Base-by-base conservation (phyloP, 2,329 filamentous ascomycete genomes). In the Thielaviopsis ethacetica region DNA sequence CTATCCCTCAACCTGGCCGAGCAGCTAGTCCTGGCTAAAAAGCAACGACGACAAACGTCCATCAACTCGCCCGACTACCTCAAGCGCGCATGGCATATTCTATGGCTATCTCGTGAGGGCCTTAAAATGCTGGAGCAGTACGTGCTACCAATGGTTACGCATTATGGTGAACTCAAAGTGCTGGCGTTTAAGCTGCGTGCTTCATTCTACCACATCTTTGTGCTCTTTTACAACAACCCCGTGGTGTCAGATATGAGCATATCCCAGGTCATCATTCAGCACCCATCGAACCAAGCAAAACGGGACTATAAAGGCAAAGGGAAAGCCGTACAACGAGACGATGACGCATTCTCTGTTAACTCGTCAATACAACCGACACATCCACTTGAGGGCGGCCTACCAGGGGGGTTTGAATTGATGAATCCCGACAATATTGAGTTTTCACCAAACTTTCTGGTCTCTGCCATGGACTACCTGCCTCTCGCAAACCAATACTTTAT, bases 141-240 rank as follows among this genome's bases (percentile, higher is more conserved):
- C 68, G 83, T 98, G 53, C 75, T 97, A 21, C 93, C 91, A 50
- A 88, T 85, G 79, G 87, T 88, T 59, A 83, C 78, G 64, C 85
- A 81, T 66, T 88, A 83, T 71, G 82, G 76, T 67, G 91, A 95
- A 69, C 82, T 95, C 60, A 91, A 90, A 67, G 91, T 97, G 52
- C 78, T 98, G 63, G 85, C 88, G 21, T 88, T 89, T 69, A 98
- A 97, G 71, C 78, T 98, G 15, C 84, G 89, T 62, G 93, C 93
- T 17, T 95, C 89, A 21, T 95, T 97, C 68, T 93, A 94, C 66
- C 91, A 98, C 72, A 89, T 98, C 64, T 95, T 95, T 69, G 93
- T 95, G 58, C 79, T 97, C 13, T 97, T 96, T 68, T 89, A 96
- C 73, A 96, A 96, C 71, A 83, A 88, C 57, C 91, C 91, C 0